Percentiles rank a stretch among this genome's conserved stretches.
phyloP scores from a whole-genome alignment of 345 rosid species.

The Brassica rapa region DNA sequence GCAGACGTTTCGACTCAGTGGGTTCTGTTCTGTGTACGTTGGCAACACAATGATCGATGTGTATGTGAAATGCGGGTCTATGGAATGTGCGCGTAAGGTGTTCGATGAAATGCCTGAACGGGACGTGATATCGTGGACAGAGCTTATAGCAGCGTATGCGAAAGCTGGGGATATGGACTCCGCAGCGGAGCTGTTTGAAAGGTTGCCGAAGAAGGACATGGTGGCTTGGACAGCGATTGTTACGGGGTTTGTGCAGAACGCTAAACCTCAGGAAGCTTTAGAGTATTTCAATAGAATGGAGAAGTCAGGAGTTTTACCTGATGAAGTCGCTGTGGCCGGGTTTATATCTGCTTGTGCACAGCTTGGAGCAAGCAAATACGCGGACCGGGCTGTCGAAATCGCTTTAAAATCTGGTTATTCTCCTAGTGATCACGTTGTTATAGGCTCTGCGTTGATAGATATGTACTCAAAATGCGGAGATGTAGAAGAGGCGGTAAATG shows the following conservation, averaged over 20 bases:
- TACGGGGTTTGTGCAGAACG: constrained; percentile 68
- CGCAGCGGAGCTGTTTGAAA: constrained; percentile 53
- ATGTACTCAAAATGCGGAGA: constrained; percentile 86
- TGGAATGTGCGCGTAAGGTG: constrained; percentile 57
- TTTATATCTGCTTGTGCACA: constrained; percentile 85
- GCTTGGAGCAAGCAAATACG: constrained; percentile 61
- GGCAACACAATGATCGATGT: constrained; percentile 63
- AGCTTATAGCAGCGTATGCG: constrained; percentile 59
- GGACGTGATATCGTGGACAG: constrained; percentile 70
- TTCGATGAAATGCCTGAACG: constrained; percentile 72
- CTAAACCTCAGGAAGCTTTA: constrained; percentile 71
- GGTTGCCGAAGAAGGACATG: constrained; percentile 56
- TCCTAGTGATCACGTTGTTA: constrained; percentile 46
- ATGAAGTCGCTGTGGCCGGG: constrained; percentile 61
- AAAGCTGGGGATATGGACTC: constrained; percentile 59
- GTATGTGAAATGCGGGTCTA: constrained; percentile 59
- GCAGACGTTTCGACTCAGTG: constrained; percentile 68
- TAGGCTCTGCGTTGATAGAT: constrained; percentile 80
- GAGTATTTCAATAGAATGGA: constrained; percentile 62
- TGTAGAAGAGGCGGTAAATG: constrained; percentile 58
- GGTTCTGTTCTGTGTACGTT: constrained; percentile 60
- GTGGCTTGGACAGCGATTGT: constrained; percentile 86
- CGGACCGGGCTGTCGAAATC: constrained; percentile 49
- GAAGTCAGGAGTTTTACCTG: constrained; percentile 47
- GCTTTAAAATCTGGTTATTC: constrained; percentile 47